Evolutionary conservation across 1,284 basidiomycete species (phyloP).

Genomic region (Trametes polyzona): DNA sequence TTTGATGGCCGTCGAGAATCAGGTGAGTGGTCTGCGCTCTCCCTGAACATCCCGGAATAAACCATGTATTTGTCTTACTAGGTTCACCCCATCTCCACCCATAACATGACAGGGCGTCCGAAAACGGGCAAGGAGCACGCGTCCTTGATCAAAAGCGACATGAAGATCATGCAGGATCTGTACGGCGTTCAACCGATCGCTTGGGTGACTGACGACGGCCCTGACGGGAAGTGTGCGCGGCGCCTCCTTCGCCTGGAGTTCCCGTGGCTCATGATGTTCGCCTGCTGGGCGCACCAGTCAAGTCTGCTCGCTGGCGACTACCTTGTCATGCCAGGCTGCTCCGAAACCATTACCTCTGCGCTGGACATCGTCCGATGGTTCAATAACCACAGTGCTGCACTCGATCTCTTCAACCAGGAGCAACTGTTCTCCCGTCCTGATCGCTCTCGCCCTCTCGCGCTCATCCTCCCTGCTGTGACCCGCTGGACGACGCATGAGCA

Average conservation of each 20-base stretch:
- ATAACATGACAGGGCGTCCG: conserved; percentile 22
- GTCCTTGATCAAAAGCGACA: conserved; percentile 22
- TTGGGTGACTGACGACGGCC: conserved; percentile 29
- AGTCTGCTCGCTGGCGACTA: conserved; percentile 40
- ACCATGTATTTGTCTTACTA: no score
- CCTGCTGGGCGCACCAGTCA: conserved; percentile 41
- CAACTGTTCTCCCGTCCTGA: conserved; percentile 1
- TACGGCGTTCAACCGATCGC: conserved; percentile 20
- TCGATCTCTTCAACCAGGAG: conserved; percentile 12
- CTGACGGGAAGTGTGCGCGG: conserved; percentile 27
- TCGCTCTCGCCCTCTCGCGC: conserved; percentile 9
- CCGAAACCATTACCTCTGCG: conserved; percentile 18
- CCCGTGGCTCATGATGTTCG: conserved; percentile 22
- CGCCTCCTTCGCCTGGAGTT: conserved; percentile 4
- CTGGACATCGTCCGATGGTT: conserved; percentile 31
- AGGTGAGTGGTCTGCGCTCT: no score
- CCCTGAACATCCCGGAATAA: no score
- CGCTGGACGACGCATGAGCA: conserved; percentile 40
- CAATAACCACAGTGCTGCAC: conserved; percentile 16
- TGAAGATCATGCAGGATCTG: conserved; percentile 4
- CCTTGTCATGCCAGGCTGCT: conserved; percentile 25
- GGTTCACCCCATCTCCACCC: conserved; percentile 20
- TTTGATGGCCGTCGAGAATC: conserved; percentile 17
- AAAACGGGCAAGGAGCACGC: conserved; percentile 28
- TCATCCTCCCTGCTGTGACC: conserved; percentile 38